Base-by-base conservation (phyloP, 1,139 yeast genomes). In the Geotrichum macrosporum region DNA sequence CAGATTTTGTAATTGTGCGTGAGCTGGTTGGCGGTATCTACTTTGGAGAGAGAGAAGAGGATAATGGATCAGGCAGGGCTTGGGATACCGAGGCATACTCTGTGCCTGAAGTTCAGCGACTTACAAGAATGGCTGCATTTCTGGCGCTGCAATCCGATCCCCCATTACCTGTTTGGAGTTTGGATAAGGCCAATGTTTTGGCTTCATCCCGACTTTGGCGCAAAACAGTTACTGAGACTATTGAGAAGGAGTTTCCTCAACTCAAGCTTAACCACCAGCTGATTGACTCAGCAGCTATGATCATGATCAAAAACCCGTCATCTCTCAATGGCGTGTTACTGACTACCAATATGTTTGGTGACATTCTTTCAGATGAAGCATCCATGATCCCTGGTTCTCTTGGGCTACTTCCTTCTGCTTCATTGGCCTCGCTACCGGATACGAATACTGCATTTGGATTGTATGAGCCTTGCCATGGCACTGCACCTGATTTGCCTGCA, bases 391-490 rank as follows among this genome's bases (percentile, higher is more conserved):
- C 94, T 41, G 94, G 94, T 34, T 84, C 94, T 15, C 72, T 85
- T 54, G 95, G 95, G 54, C 74, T 85, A 55, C 73, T 85, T 52
- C 94, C 95, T 41, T 81, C 89, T 53, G 94, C 94, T 5, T 84
- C 94, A 12, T 75, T 85, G 63, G 87, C 94, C 3, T 82, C 92
- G 16, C 74, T 84, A 58, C 95, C 95, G 47, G 52, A 49, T 3
- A 35, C 26, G n/a, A 89, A 82, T 64, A 83, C 30, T 9, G 92
- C 94, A 0, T 84, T 84, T 62, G 94, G 94, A 51, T 71, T 87
- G 55, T 87, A 87, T 64, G 96, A 87, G 68, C 96, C 96, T 56
- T 85, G 95, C 60, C 96, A 87, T 64, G 96, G 96, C 37, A 83
- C 94, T 33, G 96, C 95, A 21, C 96, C 96, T 38, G 96, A 87